Percentiles rank a stretch among this genome's conserved stretches.
These are phyloP conservation scores for Torulaspora indica DNA, from an alignment of 805 yeast species.

Conservation along the genomic window DNA sequence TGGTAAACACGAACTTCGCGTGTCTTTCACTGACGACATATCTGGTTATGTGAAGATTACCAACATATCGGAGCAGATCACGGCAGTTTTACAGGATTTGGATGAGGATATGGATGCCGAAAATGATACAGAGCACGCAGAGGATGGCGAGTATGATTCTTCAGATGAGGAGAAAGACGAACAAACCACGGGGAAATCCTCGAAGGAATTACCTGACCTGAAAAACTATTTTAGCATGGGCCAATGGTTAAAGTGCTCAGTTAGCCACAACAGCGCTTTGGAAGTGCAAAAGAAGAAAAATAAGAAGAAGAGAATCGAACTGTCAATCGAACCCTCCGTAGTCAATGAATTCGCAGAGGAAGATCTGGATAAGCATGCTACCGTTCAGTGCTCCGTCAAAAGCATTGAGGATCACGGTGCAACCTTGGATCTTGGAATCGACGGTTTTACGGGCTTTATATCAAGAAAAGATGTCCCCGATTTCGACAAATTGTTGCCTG, in stretches of 20 bases:
- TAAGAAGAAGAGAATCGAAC: constrained; percentile 58
- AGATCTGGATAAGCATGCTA: constrained; percentile 56
- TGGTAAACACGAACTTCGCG: constrained; percentile 55
- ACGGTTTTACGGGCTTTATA: constrained; percentile 61
- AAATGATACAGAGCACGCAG: constrained; percentile 31
- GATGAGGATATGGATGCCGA: constrained; percentile 46
- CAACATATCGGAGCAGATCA: constrained; percentile 60
- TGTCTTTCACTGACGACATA: constrained; percentile 76
- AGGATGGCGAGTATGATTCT: constrained; percentile 34
- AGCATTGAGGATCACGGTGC: constrained; percentile 92
- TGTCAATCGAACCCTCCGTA: constrained; percentile 67
- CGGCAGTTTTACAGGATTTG: constrained; percentile 50
- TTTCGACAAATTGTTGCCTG: constrained; percentile 43
- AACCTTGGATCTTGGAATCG: constrained; percentile 63
- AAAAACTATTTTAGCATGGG: constrained; percentile 58
- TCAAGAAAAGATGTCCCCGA: constrained; percentile 60
- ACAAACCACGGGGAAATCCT: constrained; percentile 6
- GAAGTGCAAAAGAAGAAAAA: constrained; percentile 37
- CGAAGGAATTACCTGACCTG: constrained; percentile 53
- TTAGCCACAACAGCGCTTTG: constrained; percentile 50
- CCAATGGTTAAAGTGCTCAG: constrained; percentile 80
- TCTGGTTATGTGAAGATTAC: constrained; percentile 76
- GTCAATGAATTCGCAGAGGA: constrained; percentile 65
- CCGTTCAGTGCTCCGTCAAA: constrained; percentile 70
- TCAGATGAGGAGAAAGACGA: constrained; percentile 26